Percentiles rank a stretch among this genome's conserved stretches.
phyloP scores from a whole-genome alignment of 495 filamentous ascomycete species.

The Symbiotaphrina buchneri region DNA sequence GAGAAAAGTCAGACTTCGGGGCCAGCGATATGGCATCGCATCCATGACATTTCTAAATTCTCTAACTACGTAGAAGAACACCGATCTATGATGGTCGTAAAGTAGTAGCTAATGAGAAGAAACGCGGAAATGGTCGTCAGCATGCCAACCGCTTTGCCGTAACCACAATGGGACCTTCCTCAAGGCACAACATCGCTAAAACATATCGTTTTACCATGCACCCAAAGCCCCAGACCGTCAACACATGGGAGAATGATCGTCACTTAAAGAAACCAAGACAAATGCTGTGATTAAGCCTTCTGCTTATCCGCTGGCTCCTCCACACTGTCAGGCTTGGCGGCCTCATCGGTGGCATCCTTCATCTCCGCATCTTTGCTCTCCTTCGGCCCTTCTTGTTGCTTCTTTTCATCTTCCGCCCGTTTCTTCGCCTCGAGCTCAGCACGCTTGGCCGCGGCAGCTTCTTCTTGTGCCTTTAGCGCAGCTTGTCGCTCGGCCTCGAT shows the following conservation, averaged over 20 bases:
- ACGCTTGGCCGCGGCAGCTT: slow-evolving; percentile 23
- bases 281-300: not conserved
- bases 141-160: no score
- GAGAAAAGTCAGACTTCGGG: no score
- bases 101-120: no score
- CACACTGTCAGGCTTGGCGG: not conserved
- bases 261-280: not conserved
- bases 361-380: slow-evolving; percentile 30
- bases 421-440: slow-evolving; percentile 44
- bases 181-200: no score
- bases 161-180: no score
- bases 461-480: slow-evolving; percentile 51
- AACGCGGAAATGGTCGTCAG: no score
- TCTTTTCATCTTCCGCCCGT: slow-evolving; percentile 44
- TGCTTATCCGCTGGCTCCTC: not conserved
- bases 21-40: no score
- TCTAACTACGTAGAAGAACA: no score
- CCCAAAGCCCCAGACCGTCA: not conserved
- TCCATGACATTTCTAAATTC: no score
- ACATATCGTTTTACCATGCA: no score
- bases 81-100: no score
- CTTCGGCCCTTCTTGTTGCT: slow-evolving; percentile 25
- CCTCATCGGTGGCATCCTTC: slow-evolving; percentile 25
- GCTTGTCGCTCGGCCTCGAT: slow-evolving; percentile 71
- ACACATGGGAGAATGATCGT: not conserved